These are phyloP conservation scores for Amanita phalloides DNA, from an alignment of 768 basidiomycete genomes.

Conservation along the genomic window DNA sequence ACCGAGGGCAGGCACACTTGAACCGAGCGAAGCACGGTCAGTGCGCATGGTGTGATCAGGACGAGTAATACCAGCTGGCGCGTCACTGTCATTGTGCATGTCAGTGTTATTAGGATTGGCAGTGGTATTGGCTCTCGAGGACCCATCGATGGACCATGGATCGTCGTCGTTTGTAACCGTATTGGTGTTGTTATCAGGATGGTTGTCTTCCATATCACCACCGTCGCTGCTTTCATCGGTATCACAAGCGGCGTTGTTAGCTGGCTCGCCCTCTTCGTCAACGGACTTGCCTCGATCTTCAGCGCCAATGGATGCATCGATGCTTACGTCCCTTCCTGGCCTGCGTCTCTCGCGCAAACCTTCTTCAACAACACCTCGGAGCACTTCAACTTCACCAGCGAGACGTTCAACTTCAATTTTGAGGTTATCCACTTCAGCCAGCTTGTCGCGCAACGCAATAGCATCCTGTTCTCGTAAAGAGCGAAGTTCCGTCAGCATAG, in stretches of 20 bases:
- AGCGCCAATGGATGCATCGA: constrained; percentile 5
- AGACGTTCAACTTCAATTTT: constrained; percentile 72
- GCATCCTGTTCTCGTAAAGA: constrained; percentile 53
- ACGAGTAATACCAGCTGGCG: not conserved
- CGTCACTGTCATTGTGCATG: not conserved
- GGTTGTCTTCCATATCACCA: constrained; percentile 15
- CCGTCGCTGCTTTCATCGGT: constrained; percentile 11
- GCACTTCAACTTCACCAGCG: constrained; percentile 75
- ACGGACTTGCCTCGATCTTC: constrained; percentile 23
- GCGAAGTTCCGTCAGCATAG: constrained; percentile 56
- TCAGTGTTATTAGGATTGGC: constrained; percentile 2
- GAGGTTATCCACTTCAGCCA: constrained; percentile 56
- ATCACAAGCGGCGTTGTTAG: constrained; percentile 8
- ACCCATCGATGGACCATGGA: constrained; percentile 20
- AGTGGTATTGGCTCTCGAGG: constrained; percentile 15
- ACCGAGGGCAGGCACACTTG: constrained; percentile 10
- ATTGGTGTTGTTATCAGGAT: constrained; percentile 17
- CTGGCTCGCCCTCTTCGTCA: constrained; percentile 17
- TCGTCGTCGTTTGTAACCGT: constrained; percentile 23
- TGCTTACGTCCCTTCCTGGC: constrained; percentile 18
- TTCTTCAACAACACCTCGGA: constrained; percentile 81
- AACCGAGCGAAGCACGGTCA: constrained; percentile 42
- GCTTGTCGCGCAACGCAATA: constrained; percentile 43
- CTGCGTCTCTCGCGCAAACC: constrained; percentile 66
- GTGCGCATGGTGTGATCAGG: constrained; percentile 41